Base-by-base conservation (phyloP, 2,329 filamentous ascomycete genomes). In the Nectriaceae sp. region DNA sequence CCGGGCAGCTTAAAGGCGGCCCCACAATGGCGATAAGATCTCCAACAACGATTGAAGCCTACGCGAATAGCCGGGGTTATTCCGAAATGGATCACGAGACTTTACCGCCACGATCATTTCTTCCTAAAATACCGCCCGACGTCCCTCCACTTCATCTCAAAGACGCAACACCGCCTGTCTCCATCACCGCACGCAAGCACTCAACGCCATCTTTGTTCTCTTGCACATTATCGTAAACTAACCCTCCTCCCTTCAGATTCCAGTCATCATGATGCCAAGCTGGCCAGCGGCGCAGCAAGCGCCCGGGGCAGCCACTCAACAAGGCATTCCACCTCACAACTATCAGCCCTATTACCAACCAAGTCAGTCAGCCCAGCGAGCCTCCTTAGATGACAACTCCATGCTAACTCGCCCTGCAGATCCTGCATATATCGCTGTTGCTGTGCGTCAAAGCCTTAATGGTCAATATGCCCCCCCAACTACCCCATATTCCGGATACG, bases 391-490 rank as follows among this genome's bases (percentile, higher is more conserved):
- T 39, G 21, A 21, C 6, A 16, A 39, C 29, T 26, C 26, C 31
- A 48, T 41, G 20, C 65, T 71, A 53, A 70, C 52, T 26, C 26
- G 11, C n/a, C 29, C 22, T 5, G n/a, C 47, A 70, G 73, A 75
- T 55, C 76, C 80, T 61, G 82, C 82, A 51, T 86, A 79, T 61
- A 83, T 79, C 51, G 72, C 80, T 55, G 83, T 86, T 54, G 75
- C 79, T 69, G 80, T 84, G 62, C 82, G 82, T 59, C 82, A 83
- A 69, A 78, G 73, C 57, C 81, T 85, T 65, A n/a, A n/a, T n/a
- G 71, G 73, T 64, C 70, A 76, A 59, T 75, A 72, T 58, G 55
- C 63, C 44, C 63, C 69, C 52, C 65, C 70, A 57, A 61, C 70
- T 57, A 63, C 67, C 45, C 53, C 67, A 29, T 65, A 68, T 56